These are phyloP conservation scores for Cryphonectria carpinicola DNA, from an alignment of 2,329 filamentous ascomycete species.

Conservation along the genomic window DNA sequence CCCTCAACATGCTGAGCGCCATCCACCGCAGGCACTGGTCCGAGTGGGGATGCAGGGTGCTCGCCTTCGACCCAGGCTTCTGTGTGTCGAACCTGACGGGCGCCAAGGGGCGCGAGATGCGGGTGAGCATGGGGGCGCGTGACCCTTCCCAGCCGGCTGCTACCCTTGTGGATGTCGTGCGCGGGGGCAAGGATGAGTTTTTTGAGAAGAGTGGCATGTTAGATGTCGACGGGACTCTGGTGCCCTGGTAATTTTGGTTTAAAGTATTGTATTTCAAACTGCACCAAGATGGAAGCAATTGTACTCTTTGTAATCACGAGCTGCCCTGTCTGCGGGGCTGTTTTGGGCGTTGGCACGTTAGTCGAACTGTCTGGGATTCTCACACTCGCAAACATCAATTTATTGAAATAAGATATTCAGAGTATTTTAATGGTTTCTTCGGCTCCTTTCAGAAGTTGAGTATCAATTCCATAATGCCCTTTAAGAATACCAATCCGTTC, in stretches of 20 bases:
- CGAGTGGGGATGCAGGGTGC: constrained; percentile 39
- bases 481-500: no score
- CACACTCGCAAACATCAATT: no score
- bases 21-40: constrained; percentile 36
- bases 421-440: no score
- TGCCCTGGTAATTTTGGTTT: not conserved
- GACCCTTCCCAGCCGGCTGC: constrained; percentile 35
- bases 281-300: no score
- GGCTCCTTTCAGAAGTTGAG: no score
- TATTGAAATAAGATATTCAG: no score
- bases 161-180: constrained; percentile 34
- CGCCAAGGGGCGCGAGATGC: constrained; percentile 34
- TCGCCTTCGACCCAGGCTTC: constrained; percentile 41
- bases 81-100: constrained; percentile 40
- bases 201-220: constrained; percentile 29
- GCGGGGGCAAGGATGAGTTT: constrained; percentile 37
- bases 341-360: no score
- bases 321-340: no score
- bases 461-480: no score
- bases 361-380: no score
- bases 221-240: not conserved
- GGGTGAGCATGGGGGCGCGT: constrained; percentile 34
- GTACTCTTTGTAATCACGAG: no score
- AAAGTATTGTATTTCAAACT: no score
- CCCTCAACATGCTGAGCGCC: constrained; percentile 43